Evolutionary conservation across 139 green algal genomes (phyloP).

Genomic region (Micractinium sp.): DNA sequence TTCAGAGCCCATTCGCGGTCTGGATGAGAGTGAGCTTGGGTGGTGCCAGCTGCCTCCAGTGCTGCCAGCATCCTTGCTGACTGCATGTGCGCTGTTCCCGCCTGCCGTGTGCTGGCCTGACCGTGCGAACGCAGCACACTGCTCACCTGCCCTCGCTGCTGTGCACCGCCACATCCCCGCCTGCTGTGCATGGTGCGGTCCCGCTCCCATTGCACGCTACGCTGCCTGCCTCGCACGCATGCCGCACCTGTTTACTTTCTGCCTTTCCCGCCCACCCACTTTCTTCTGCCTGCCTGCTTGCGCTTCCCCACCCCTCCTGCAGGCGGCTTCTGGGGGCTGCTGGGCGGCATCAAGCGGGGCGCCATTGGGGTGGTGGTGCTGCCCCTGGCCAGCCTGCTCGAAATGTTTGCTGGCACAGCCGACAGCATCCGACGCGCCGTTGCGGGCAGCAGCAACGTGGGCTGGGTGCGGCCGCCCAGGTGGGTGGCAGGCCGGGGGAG

Average conservation of each 20-base stretch:
- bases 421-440: constrained; percentile 48
- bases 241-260: no score
- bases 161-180: background rate
- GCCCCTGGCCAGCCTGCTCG: constrained; percentile 52
- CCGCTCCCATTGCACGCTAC: no score
- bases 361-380: constrained; percentile 44
- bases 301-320: no score
- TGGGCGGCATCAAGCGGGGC: constrained; percentile 42
- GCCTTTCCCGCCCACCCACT: background rate
- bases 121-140: no score
- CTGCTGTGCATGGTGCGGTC: no score
- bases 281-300: background rate
- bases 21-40: constrained; percentile 30
- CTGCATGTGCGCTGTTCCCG: no score
- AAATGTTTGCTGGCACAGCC: constrained; percentile 45
- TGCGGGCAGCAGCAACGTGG: constrained; percentile 37
- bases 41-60: background rate
- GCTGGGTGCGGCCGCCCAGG: constrained; percentile 47
- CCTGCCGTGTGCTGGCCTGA: background rate
- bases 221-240: no score
- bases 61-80: background rate
- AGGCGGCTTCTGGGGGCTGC: constrained; percentile 43
- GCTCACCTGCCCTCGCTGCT: background rate
- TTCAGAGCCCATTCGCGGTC: constrained; percentile 38
- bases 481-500: background rate